Evolutionary conservation across 805 yeast species (phyloP).

Genomic region (Schwanniomyces pseudopolymorphus): DNA sequence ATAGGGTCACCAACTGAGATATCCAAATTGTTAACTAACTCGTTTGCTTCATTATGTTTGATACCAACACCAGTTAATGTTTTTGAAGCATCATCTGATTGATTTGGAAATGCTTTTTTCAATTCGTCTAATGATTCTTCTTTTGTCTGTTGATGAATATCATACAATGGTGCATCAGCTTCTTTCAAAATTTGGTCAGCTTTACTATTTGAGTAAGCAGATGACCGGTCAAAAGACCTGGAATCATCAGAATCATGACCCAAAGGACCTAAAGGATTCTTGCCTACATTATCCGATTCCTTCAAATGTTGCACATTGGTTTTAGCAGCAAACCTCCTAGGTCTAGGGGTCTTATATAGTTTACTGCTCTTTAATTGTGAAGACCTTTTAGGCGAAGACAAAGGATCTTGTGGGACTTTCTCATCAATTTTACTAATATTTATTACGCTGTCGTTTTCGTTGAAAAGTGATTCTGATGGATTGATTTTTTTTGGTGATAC

Average conservation of each 20-base stretch:
- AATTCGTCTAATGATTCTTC: slow-evolving; percentile 12
- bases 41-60: slow-evolving; percentile 5
- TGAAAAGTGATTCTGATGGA: slow-evolving; percentile 29
- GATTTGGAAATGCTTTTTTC: slow-evolving; percentile 3
- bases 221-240: slow-evolving; percentile 14
- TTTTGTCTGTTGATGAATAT: slow-evolving; percentile 25
- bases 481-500: slow-evolving; percentile 15
- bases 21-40: slow-evolving; percentile 35
- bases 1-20: slow-evolving; percentile 87
- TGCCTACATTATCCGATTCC: slow-evolving; percentile 4
- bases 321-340: slow-evolving; percentile 28
- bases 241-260: slow-evolving; percentile 14
- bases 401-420: slow-evolving; percentile 3
- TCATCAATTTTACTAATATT: slow-evolving; percentile 10
- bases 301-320: slow-evolving; percentile 29
- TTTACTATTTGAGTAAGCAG: slow-evolving; percentile 18
- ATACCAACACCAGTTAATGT: slow-evolving; percentile 13
- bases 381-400: slow-evolving; percentile 18
- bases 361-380: slow-evolving; percentile 25
- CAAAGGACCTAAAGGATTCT: slow-evolving; percentile 26
- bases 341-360: slow-evolving; percentile 29
- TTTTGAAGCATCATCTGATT: slow-evolving; percentile 6
- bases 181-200: slow-evolving; percentile 41
- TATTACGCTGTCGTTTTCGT: slow-evolving; percentile 31
- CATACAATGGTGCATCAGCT: slow-evolving; percentile 56